Percentiles rank a stretch among this genome's conserved stretches.
Evolutionary conservation across 768 basidiomycete species (phyloP).

Genomic region (Boletus insuetus): DNA sequence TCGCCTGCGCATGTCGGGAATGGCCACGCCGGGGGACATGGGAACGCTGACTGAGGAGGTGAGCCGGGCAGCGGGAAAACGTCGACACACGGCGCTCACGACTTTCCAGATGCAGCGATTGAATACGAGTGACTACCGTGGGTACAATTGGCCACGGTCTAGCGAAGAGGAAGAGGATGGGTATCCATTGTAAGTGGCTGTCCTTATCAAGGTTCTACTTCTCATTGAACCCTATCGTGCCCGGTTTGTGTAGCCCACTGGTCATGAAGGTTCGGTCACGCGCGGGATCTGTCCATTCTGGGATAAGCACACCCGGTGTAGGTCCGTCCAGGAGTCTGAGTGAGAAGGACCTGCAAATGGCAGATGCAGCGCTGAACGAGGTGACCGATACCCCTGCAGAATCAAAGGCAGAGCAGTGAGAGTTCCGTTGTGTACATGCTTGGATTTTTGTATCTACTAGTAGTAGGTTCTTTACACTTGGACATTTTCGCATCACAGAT

Average conservation of each 20-base stretch:
- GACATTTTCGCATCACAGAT: neutral
- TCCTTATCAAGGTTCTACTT: constrained; percentile 15
- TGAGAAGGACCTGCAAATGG: constrained; percentile 82
- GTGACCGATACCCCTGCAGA: neutral
- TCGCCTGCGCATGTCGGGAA: constrained; percentile 64
- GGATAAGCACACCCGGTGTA: constrained; percentile 86
- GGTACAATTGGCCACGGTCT: constrained; percentile 52
- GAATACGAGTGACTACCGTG: constrained; percentile 80
- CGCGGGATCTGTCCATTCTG: constrained; percentile 50
- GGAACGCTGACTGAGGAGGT: constrained; percentile 88
- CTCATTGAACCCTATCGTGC: constrained; percentile 1
- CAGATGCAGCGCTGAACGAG: constrained; percentile 75
- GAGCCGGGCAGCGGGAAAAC: constrained; percentile 12
- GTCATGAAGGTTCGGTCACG: constrained; percentile 89
- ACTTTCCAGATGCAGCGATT: constrained; percentile 75
- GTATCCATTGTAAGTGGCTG: constrained; percentile 74
- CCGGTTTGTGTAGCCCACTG: constrained; percentile 55
- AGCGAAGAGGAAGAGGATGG: constrained; percentile 85
- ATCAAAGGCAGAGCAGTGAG: neutral
- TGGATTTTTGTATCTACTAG: constrained; percentile 18
- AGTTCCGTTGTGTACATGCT: neutral
- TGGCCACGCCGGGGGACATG: constrained; percentile 91
- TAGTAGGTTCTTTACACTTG: neutral
- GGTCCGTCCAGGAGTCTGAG: constrained; percentile 74
- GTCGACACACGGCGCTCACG: neutral